Evolutionary conservation across 1,139 yeast species (phyloP).

Genomic region (Torulaspora pretoriensis): DNA sequence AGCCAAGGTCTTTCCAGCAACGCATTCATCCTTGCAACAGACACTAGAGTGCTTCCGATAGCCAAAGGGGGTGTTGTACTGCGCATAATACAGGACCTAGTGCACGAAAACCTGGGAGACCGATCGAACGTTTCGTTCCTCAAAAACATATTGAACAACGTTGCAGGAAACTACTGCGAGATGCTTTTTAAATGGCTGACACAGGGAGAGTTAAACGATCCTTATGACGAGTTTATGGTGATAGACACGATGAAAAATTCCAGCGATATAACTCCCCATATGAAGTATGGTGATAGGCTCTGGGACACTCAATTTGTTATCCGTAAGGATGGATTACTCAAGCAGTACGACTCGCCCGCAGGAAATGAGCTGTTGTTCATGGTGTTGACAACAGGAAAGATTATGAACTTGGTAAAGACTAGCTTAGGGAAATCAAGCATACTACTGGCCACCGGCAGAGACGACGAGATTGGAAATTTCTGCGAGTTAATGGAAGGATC

Average conservation of each 20-base stretch:
- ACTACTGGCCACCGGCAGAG: constrained; percentile 4
- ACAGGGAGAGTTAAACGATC: constrained; percentile 72
- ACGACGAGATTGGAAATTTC: constrained; percentile 11
- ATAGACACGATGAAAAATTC: constrained; percentile 38
- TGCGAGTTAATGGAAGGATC: constrained; percentile 50
- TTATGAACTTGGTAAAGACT: constrained; percentile 53
- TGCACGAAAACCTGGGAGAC: constrained; percentile 65
- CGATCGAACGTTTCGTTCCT: constrained; percentile 51
- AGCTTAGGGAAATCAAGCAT: constrained; percentile 17
- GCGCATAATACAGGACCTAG: constrained; percentile 54
- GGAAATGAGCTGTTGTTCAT: constrained; percentile 39
- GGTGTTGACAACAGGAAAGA: constrained; percentile 79
- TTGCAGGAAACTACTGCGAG: constrained; percentile 59
- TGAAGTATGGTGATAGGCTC: constrained; percentile 61
- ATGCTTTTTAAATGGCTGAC: constrained; percentile 78
- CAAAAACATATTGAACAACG: constrained; percentile 48
- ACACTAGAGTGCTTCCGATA: constrained; percentile 48
- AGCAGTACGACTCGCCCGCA: constrained; percentile 49
- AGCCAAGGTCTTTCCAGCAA: constrained; percentile 25
- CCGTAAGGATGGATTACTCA: constrained; percentile 69
- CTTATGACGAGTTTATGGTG: constrained; percentile 77
- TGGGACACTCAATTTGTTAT: constrained; percentile 85
- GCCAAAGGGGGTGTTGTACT: constrained; percentile 71
- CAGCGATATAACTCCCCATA: constrained; percentile 36
- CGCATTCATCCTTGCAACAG: constrained; percentile 35